phyloP scores from a whole-genome alignment of 1,139 yeast genomes.

The Hyphopichia burtonii region DNA sequence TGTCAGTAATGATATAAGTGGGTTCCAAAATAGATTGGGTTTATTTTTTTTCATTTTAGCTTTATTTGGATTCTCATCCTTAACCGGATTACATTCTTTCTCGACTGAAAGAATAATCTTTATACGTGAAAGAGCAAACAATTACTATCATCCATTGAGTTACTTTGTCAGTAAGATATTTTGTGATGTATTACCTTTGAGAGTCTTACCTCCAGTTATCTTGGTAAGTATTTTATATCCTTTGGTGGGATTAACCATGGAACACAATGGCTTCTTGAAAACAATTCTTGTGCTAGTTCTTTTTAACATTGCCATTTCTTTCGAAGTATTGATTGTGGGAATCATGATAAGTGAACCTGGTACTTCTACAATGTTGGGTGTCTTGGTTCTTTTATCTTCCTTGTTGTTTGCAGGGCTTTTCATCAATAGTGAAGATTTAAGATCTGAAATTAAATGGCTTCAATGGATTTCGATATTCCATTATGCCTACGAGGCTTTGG shows the following conservation, averaged over 20 bases:
- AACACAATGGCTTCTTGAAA: slow-evolving; percentile 72
- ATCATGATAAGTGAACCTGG: slow-evolving; percentile 87
- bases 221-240: slow-evolving; percentile 89
- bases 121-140: slow-evolving; percentile 89
- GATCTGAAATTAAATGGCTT: slow-evolving; percentile 69
- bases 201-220: slow-evolving; percentile 86
- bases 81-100: slow-evolving; percentile 88
- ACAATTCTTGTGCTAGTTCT: slow-evolving; percentile 68
- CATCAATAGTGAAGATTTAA: slow-evolving; percentile 76
- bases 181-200: slow-evolving; percentile 85
- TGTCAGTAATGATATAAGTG: slow-evolving; percentile 84
- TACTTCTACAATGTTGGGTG: slow-evolving; percentile 87
- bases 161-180: slow-evolving; percentile 82
- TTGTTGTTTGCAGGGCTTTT: slow-evolving; percentile 90
- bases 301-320: slow-evolving; percentile 83
- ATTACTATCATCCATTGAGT: slow-evolving; percentile 83
- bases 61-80: slow-evolving; percentile 87
- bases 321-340: slow-evolving; percentile 84
- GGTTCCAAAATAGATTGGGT: slow-evolving; percentile 93
- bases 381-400: slow-evolving; percentile 77
- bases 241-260: slow-evolving; percentile 81
- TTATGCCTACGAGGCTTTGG: slow-evolving; percentile 89
- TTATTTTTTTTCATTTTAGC: slow-evolving; percentile 87
- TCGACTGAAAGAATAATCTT: slow-evolving; percentile 86
- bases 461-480: slow-evolving; percentile 90